Base-by-base conservation (phyloP, 345 rosid species). In the Luvunga scandens region DNA sequence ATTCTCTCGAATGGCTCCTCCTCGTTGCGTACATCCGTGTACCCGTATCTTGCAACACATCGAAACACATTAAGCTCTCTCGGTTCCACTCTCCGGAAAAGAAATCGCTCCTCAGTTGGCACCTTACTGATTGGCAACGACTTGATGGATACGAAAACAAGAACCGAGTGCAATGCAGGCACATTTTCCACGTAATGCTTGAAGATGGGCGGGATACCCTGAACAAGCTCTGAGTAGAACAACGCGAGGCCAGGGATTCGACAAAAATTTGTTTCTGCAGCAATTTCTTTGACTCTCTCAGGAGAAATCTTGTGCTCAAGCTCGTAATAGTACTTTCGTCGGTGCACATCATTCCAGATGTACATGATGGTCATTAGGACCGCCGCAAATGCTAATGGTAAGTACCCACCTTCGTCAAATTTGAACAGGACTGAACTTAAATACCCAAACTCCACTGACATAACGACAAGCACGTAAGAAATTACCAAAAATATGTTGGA, bases 1-100 rank as follows among this genome's bases (percentile, higher is more conserved):
- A 64, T 64, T 22, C 22, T 59, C 80, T 86, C 88, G 14, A 88
- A 84, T 1, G 85, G 24, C 21, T 85, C 82, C 0, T 75, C 71
- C 56, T 85, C 81, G 2, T 80, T 76, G 27, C 77, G 42, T 1
- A 76, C 69, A 31, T 88, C 88, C 2, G 66, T 83, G 75, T 88
- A 90, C 4, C 91, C 90, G 6, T 87, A 87, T 55, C 92, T 78
- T 33, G 84, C 92, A 0, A 88, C 76, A 21, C 92, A 89, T 3
- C 80, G 63, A 63, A 83, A 85, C 4, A 87, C 73, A 19, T 83
- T 64, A 16, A 87, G 66, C 27, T 77, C 85, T 6, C 22, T 59
- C 1, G 85, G 81, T 6, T 76, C 80, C 6, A 86, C 82, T 57
- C 88, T 48, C 3, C 83, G 78, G 36, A 88, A 90, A 53, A 82